Base-by-base conservation (phyloP, 202 grass and related monocot genomes). In the Dendrocalamus latiflorus region DNA sequence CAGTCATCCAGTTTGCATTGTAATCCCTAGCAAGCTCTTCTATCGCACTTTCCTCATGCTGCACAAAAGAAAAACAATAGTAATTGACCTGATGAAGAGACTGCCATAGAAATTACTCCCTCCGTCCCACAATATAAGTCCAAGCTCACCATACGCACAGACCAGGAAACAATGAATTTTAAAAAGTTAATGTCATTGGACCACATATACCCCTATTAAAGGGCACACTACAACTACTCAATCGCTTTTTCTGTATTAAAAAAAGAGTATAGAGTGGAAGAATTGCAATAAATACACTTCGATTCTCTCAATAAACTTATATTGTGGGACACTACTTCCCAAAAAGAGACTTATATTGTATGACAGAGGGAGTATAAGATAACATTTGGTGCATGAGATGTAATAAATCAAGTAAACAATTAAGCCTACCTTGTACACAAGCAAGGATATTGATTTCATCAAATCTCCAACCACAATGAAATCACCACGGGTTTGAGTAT, bases 401-500 rank as follows among this genome's bases (percentile, higher is more conserved):
- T 21, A 16, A 60, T 11, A 44, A 9, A 48, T 78, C 58, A 26
- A 65, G 24, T 50, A 33, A 77, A 68, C 72, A 82, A 16, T 14
- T 38, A 45, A 26, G 12, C 34, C 21, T 89, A 94, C 96, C 96
- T 95, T 99, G 71, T 99, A 99, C 68, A 95, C 83, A 57, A 99
- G 87, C 87, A 99, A 81, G 15, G 96, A 99, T 83, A 99, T 95
- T 12, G 96, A 99, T 51, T 95, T 99, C 96, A 99, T 99, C 66
- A 99, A 74, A 82, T 99, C 96, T 5, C 96, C 96, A 57, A 99
- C 96, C 18, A 99, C 91, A 80, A 99, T 99, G 86, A 99, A 99
- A 77, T 99, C 96, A 4, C 96, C 96, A 75, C 96, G 96, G 10
- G 93, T 99, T 83, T 99, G 93, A 56, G 94, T 94, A 86, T 90